These are phyloP conservation scores for Fusarium transvaalense DNA, from an alignment of 2,329 filamentous ascomycete genomes.

Conservation along the genomic window DNA sequence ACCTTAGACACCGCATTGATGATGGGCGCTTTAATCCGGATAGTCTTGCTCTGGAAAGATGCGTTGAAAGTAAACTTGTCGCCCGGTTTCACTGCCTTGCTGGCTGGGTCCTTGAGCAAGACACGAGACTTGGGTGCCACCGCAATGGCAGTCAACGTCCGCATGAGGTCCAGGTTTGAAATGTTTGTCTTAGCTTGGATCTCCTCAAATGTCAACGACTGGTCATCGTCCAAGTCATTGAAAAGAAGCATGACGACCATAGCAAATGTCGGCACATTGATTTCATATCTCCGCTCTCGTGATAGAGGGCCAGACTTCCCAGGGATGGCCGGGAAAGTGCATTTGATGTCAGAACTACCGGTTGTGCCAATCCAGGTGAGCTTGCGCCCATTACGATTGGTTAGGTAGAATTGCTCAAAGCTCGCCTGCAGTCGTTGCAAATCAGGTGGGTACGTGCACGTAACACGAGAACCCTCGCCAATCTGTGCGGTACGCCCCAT, in stretches of 20 bases:
- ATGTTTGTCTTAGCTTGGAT: conserved; percentile 88
- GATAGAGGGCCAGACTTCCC: conserved; percentile 74
- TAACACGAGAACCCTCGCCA: conserved; percentile 57
- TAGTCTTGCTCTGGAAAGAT: conserved; percentile 82
- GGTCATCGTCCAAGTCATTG: conserved; percentile 75
- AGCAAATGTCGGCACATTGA: conserved; percentile 91
- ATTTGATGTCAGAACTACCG: conserved; percentile 88
- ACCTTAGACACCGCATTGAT: conserved; percentile 86
- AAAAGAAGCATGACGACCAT: conserved; percentile 93
- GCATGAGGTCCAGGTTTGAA: conserved; percentile 76
- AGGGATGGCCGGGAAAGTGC: conserved; percentile 77
- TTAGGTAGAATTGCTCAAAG: conserved; percentile 89
- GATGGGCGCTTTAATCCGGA: conserved; percentile 90
- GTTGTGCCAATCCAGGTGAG: conserved; percentile 82
- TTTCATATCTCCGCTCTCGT: conserved; percentile 82
- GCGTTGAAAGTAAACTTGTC: conserved; percentile 88
- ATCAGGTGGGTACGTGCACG: conserved; percentile 79
- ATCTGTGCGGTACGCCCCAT: conserved; percentile 74
- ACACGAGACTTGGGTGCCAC: conserved; percentile 87
- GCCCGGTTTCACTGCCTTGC: conserved; percentile 79
- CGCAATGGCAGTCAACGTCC: conserved; percentile 84
- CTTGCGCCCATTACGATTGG: conserved; percentile 87
- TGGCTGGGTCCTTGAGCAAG: conserved; percentile 82
- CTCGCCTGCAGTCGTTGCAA: conserved; percentile 82
- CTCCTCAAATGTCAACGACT: conserved; percentile 74